A percentile compares a stretch with the other conserved stretches of the same genome.
phyloP scores from a whole-genome alignment of 2,329 filamentous ascomycete genomes.

The Blumeria graminis region DNA sequence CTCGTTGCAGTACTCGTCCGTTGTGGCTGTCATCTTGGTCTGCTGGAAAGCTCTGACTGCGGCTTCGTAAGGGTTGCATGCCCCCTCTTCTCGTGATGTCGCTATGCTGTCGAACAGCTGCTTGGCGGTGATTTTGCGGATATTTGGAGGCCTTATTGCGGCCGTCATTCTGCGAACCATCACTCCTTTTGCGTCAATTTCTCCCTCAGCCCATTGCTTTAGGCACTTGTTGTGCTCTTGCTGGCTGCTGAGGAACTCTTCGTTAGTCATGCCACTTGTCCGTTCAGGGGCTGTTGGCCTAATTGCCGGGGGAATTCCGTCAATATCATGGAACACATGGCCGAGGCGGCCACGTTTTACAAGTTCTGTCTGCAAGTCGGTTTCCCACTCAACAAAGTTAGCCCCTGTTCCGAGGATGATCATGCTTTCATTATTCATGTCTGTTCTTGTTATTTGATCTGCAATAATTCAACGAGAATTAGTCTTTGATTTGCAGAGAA shows the following conservation, averaged over 20 bases:
- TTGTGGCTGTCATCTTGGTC: background rate
- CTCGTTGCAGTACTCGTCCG: background rate
- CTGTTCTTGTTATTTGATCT: too few species aligned
- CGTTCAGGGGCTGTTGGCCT: background rate
- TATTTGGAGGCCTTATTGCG: too few species aligned
- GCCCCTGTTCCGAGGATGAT: background rate
- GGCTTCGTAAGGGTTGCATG: background rate
- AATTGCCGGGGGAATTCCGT: background rate
- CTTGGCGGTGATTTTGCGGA: too few species aligned
- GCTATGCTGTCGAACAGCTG: background rate
- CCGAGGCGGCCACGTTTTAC: background rate
- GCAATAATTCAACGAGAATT: too few species aligned
- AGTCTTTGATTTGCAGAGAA: too few species aligned
- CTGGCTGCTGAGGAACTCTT: too few species aligned
- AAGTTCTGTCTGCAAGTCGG: background rate
- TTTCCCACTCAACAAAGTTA: background rate
- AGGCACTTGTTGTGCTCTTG: too few species aligned
- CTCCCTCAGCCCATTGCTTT: background rate
- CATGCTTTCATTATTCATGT: background rate
- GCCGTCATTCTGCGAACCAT: too few species aligned
- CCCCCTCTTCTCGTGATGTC: background rate
- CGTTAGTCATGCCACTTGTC: too few species aligned
- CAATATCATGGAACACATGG: background rate
- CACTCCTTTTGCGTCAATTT: background rate
- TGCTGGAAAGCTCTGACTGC: background rate